Base-by-base conservation (phyloP, 2,329 filamentous ascomycete genomes). In the Trichoderma sp. region DNA sequence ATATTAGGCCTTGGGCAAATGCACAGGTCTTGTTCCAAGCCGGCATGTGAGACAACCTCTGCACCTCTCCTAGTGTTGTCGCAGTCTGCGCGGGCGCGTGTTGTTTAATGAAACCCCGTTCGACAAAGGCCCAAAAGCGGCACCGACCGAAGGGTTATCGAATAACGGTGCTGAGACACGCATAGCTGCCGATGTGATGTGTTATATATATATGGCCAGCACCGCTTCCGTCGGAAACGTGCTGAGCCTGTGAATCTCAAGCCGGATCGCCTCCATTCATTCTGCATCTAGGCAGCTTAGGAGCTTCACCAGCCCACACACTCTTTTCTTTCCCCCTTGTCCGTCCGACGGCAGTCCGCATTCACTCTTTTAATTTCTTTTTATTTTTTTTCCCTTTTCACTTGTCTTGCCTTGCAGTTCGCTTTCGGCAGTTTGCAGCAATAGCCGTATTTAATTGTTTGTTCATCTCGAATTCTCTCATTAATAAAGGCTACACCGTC, bases 121-220 rank as follows among this genome's bases (percentile, higher is more conserved):
- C 63, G 53, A 33, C 71, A 74, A 27, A 74, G 71, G 63, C 71
- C 62, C 62, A 60, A 21, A n/a, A 45, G 63, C 71, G 71, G 71
- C 71, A 73, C 71, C 71, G 60, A 73, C 71, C 60, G 71, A 73
- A 73, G 71, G 71, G 71, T 45, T 73, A 56, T 56, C 71, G 71
- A 73, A 65, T 65, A 45, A 73, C 63, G 71, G 45, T 38, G 71
- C 71, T 65, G 12, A 73, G 71, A 65, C 71, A 73, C 60, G 71
- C 71, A 56, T 56, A 64, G 60, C 33, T 73, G 71, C 71, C 60
- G 71, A 67, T 60, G 50, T 60, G 71, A 45, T 41, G 63, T 59
- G 63, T 67, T 67, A 66, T 60, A 66, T 74, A 59, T 45, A 68
- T 75, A 63, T 64, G 29, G 31, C 71, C 50, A 45, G 62, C 63